Evolutionary conservation across 768 basidiomycete genomes (phyloP), one percentile per base, ranked within the genome.

Genomic region (Pisolithus orientalis): DNA sequence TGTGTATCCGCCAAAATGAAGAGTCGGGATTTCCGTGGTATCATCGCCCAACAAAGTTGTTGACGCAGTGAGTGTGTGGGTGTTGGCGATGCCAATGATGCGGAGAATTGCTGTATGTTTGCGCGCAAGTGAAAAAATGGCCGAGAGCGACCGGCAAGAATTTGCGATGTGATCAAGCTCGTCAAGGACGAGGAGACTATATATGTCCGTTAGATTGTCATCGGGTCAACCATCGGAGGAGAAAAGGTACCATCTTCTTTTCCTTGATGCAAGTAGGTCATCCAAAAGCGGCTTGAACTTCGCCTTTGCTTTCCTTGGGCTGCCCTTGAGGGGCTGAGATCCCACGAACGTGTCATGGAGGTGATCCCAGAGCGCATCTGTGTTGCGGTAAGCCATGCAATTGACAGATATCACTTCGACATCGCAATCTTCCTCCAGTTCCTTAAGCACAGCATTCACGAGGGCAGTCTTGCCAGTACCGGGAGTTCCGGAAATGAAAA

Each of bases 401-500:
- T 93, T 94, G 58, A 91, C 69, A 49, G 76, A 72, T 40, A 84
- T 65, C 11, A 84, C 70, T 56, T 73, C 76, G 42, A 80, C 64
- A 5, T 60, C 50, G 40, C 58, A 57, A 29, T 73, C 71, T 7
- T 71, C 59, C 25, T 72, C 66, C 27, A 78, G 56, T 7, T 70
- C 67, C n/a, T 66, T 52, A 21, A 94, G 65, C 28, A 90, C 70
- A 5, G 83, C 73, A 59, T 85, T 84, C 27, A 93, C 80, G 4
- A 95, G 72, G 0, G 90, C 92, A 1, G 90, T 94, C 72, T 95
- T 94, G 17, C 92, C 92, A 3, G 91, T 92, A 1, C 94, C 95
- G 4, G 94, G 93, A 1, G 91, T 82, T 8, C 95, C 95, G 8
- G 94, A 94, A 49, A 97, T 84, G 67, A 94, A 97, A 53, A 95